Percentiles rank a stretch among this genome's conserved stretches.
phyloP scores from a whole-genome alignment of 805 yeast species.

The Pichia occidentalis region DNA sequence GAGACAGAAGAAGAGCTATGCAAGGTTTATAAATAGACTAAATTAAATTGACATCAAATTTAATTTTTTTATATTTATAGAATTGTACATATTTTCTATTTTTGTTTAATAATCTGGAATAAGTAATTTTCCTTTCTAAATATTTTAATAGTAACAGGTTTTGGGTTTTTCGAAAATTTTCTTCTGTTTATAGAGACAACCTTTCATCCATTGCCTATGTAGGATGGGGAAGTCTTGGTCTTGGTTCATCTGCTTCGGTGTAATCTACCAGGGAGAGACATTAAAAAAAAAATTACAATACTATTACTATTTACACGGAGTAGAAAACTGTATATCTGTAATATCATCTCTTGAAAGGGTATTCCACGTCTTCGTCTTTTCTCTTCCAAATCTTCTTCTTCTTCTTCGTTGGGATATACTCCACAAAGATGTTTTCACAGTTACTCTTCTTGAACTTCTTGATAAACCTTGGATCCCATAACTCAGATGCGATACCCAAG shows the following conservation, averaged over 20 bases:
- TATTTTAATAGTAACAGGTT: conserved; percentile 3
- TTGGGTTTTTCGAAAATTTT: conserved; percentile 9
- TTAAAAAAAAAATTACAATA: too few species aligned
- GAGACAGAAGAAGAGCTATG: conserved; percentile 96
- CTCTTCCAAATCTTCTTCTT: conserved; percentile 92
- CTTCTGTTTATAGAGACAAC: not conserved
- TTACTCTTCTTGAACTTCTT: conserved; percentile 52
- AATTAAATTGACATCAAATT: conserved; percentile 2
- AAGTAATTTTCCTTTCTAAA: conserved; percentile 8
- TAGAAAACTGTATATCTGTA: too few species aligned
- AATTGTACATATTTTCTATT: conserved; percentile 3
- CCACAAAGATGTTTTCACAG: conserved; percentile 82
- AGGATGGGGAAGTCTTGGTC: too few species aligned
- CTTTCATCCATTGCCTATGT: too few species aligned
- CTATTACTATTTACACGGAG: too few species aligned
- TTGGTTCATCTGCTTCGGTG: too few species aligned
- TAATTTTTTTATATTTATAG: conserved; percentile 2
- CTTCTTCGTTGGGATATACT: conserved; percentile 72
- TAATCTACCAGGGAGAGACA: too few species aligned
- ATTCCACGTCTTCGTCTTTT: conserved; percentile 73
- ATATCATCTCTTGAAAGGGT: conserved; percentile 59
- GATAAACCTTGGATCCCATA: conserved; percentile 95
- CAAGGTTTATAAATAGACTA: conserved; percentile 40
- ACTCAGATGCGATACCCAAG: conserved; percentile 90
- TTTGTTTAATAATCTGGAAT: conserved; percentile 8